Evolutionary conservation across 1,284 basidiomycete genomes (phyloP).

Genomic region (Cronartium ribicola): DNA sequence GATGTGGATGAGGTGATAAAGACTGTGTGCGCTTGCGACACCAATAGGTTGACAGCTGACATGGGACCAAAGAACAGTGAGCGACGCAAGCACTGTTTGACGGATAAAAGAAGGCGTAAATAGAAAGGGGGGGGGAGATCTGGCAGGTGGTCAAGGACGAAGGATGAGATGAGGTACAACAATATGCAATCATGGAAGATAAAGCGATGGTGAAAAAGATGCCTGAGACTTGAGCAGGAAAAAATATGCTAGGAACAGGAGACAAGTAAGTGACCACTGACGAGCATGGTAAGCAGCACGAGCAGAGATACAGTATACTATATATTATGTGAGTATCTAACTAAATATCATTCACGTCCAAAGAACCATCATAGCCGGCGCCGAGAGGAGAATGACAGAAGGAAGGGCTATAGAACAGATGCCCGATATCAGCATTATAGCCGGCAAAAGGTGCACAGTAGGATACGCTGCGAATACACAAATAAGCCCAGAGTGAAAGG

Average conservation of each 20-base stretch:
- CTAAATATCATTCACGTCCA: too few relatives aligned
- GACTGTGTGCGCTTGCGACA: background rate
- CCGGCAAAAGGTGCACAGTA: too few relatives aligned
- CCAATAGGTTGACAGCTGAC: background rate
- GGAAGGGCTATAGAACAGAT: too few relatives aligned
- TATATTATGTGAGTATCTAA: too few relatives aligned
- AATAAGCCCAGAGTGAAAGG: too few relatives aligned
- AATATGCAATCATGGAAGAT: background rate
- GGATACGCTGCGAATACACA: too few relatives aligned
- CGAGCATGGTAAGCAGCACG: background rate
- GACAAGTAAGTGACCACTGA: background rate
- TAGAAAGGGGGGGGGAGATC: conserved; percentile 3
- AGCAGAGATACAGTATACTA: too few relatives aligned
- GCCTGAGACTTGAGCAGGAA: background rate
- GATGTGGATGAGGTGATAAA: background rate
- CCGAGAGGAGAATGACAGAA: too few relatives aligned
- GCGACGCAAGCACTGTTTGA: background rate
- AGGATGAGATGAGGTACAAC: too few relatives aligned
- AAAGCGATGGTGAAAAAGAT: background rate
- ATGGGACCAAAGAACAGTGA: background rate
- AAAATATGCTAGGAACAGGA: background rate
- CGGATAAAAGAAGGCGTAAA: background rate
- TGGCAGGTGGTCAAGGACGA: background rate
- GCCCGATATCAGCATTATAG: too few relatives aligned
- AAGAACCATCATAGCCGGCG: too few relatives aligned